Percentiles rank a stretch among this genome's conserved stretches.
Evolutionary conservation across 148 eudicot species (phyloP).

Genomic region (Polygonum aviculare): DNA sequence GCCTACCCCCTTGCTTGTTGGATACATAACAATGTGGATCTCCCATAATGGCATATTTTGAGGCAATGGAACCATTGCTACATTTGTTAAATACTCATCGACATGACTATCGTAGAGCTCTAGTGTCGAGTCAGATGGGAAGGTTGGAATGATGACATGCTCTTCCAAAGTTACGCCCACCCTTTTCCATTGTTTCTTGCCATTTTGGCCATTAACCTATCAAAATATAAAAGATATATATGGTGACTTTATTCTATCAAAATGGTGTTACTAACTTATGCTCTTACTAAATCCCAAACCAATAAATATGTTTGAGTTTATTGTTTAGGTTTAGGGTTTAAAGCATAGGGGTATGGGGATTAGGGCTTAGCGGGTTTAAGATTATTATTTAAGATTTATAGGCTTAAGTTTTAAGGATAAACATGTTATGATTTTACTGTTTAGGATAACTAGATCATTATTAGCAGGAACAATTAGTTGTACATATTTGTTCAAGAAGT

Average conservation of each 20-base stretch:
- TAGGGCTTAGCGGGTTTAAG: too few species aligned
- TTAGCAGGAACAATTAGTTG: too few species aligned
- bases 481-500: too few species aligned
- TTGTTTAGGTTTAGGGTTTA: too few species aligned
- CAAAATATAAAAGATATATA: neutral
- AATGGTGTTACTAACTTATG: too few species aligned
- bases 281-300: too few species aligned
- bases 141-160: slow-evolving; percentile 42
- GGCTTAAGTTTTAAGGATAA: too few species aligned
- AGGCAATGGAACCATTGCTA: slow-evolving; percentile 44
- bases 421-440: too few species aligned
- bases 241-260: neutral
- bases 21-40: slow-evolving; percentile 52
- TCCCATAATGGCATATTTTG: slow-evolving; percentile 71
- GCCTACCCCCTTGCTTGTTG: slow-evolving; percentile 62
- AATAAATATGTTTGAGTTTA: too few species aligned
- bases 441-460: too few species aligned
- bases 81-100: slow-evolving; percentile 47
- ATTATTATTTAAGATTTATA: too few species aligned
- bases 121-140: slow-evolving; percentile 26
- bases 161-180: slow-evolving; percentile 58
- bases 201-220: neutral
- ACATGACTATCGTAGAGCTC: slow-evolving; percentile 37
- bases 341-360: too few species aligned
- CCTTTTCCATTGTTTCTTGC: neutral